Base-by-base conservation (phyloP, 192 early-diverging fungal species). In the Entomortierella parvispora region DNA sequence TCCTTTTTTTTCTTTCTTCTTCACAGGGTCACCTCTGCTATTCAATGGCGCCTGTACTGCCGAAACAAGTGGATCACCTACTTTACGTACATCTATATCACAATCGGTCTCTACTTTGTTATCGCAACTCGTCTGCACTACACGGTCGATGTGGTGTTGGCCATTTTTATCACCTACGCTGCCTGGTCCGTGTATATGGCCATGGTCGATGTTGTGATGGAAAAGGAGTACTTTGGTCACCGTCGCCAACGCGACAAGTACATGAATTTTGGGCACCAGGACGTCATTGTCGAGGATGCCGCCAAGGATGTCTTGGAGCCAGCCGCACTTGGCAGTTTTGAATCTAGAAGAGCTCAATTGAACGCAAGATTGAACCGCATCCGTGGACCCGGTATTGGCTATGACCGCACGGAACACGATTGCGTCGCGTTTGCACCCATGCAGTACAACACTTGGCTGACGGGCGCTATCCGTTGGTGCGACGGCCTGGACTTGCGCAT, bases 171-270 rank as follows among this genome's bases (percentile, higher is more conserved):
- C 65, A 87, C 88, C 5, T 86, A 82, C 47, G 66, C 82, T 11
- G 71, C 83, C 20, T 85, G 86, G 76, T 82, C 85, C 28, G 29
- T 84, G 10, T 91, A 91, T 62, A 89, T 86, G 52, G 77, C 65
- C 48, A 81, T 71, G 63, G 65, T 81, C 6, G 80, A 81, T 42
- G 48, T 71, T 40, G 69, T 75, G 45, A 77, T 81, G 64, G 72
- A 81, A 29, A 81, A 81, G 60, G 72, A 81, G 43, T 81, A 77
- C 49, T 67, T 81, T 64, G 72, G 72, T 18, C 31, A 67, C 10
- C 42, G 32, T 8, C 72, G 72, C 33, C 64, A 76, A 18, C 43
- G 58, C 29, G 72, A 76, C 32, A 76, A 76, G 23, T 76, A 76
- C 37, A 2, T 20, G 10, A n/a, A 32, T 26, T 76, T 76, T 53